Conservation (phyloP, 1,284 basidiomycete species). For the Agroathelia rolfsii region DNA sequence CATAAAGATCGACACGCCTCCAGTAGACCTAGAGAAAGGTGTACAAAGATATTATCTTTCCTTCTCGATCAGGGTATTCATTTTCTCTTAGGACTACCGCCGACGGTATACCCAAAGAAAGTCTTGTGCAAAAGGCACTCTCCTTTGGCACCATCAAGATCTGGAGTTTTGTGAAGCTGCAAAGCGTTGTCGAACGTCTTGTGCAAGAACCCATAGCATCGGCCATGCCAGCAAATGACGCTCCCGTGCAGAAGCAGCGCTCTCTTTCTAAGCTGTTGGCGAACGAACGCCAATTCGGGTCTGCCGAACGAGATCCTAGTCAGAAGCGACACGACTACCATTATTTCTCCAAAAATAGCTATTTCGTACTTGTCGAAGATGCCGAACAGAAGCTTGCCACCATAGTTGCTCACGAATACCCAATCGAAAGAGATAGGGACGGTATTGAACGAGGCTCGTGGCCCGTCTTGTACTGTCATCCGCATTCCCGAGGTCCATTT, state of each 20-base stretch:
- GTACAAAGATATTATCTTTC: conserved; percentile 21
- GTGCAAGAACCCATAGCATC: conserved; percentile 16
- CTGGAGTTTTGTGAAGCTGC: conserved; percentile 70
- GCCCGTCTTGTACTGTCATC: conserved; percentile 68
- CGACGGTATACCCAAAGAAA: no score
- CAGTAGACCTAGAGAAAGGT: no score
- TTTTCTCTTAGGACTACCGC: no score
- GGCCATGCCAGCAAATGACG: no score
- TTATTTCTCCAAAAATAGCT: conserved; percentile 77
- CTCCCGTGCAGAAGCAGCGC: conserved; percentile 20
- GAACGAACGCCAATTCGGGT: conserved; percentile 83
- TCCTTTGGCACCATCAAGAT: conserved; percentile 82
- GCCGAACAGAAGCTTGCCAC: conserved; percentile 71
- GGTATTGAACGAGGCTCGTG: conserved; percentile 44
- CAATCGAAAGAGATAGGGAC: conserved; percentile 38
- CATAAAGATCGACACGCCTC: no score
- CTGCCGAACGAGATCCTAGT: conserved; percentile 83
- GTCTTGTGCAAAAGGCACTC: conserved; percentile 67
- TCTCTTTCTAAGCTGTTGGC: conserved; percentile 66
- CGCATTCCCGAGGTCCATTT: conserved; percentile 61
- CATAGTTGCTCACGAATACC: conserved; percentile 59
- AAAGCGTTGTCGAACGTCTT: conserved; percentile 64
- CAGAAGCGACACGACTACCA: conserved; percentile 81
- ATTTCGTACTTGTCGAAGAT: conserved; percentile 89
- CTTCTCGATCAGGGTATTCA: no score